Evolutionary conservation across 2,329 filamentous ascomycete genomes (phyloP).

Genomic region (Hypoxylon sp.): DNA sequence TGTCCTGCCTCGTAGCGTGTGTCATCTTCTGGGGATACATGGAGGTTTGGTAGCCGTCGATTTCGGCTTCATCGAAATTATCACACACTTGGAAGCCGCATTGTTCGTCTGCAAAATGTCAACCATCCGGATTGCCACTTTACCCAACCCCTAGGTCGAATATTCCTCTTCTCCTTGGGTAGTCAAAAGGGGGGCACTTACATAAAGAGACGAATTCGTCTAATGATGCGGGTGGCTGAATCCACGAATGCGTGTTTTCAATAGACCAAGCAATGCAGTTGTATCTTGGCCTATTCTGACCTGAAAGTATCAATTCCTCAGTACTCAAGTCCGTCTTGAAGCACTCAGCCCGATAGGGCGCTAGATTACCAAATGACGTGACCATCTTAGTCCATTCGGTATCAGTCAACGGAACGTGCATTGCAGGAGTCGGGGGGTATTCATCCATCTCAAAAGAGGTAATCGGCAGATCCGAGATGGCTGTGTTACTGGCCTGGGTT

Average conservation of each 20-base stretch:
- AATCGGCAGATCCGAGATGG: not conserved
- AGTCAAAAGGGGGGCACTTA: not conserved
- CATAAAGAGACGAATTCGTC: not conserved
- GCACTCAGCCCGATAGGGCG: not conserved
- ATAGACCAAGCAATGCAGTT: not conserved
- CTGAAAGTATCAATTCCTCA: not conserved
- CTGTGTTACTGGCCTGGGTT: not conserved
- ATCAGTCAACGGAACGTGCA: not conserved
- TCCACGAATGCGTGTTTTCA: not conserved
- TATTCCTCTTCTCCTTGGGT: not conserved
- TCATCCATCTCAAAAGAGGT: not conserved
- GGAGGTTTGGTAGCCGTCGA: not conserved
- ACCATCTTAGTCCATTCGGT: not conserved
- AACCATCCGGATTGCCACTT: not conserved
- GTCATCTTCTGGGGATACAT: not conserved
- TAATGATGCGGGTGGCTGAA: not conserved
- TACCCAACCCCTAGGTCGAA: not conserved
- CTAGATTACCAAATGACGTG: not conserved
- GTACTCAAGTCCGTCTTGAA: conserved; percentile 1
- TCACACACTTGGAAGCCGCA: not conserved
- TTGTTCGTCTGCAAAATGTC: not conserved
- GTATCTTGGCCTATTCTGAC: not conserved
- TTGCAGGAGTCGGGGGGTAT: not conserved
- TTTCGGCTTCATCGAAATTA: not conserved
- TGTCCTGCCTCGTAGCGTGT: not conserved